A percentile compares a stretch with the other conserved stretches of the same genome.
Evolutionary conservation across 768 basidiomycete genomes (phyloP).

Genomic region (Rossbeevera mucosa): DNA sequence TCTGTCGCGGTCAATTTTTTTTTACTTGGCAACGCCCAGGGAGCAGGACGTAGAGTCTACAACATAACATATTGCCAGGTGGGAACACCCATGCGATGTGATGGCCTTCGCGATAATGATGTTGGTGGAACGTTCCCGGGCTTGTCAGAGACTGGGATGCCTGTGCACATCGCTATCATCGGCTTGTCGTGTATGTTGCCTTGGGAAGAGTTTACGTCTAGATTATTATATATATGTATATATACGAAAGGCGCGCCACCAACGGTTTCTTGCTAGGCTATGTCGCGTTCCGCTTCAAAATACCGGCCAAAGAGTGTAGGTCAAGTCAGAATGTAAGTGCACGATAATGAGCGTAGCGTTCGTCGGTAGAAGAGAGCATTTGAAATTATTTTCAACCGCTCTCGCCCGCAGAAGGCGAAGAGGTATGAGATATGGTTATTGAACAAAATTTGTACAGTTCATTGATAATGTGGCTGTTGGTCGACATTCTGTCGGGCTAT

Average conservation of each 20-base stretch:
- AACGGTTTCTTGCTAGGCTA: neutral
- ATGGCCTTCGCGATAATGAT: neutral
- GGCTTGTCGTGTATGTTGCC: too few relatives aligned
- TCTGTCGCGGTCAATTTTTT: neutral
- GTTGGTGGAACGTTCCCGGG: neutral
- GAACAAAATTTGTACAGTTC: neutral
- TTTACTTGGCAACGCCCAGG: neutral
- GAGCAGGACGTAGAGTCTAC: neutral
- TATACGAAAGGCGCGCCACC: too few relatives aligned
- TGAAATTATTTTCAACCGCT: neutral
- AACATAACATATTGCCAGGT: neutral
- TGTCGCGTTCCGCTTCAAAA: neutral
- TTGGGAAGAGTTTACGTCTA: too few relatives aligned
- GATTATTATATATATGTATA: too few relatives aligned
- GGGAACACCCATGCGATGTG: neutral
- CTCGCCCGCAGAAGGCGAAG: neutral
- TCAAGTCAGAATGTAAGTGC: neutral
- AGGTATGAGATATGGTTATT: neutral
- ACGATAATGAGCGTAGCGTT: too few relatives aligned
- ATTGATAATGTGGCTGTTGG: neutral
- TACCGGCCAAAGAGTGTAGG: neutral
- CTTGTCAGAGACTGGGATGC: neutral
- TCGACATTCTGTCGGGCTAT: neutral
- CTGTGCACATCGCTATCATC: too few relatives aligned
- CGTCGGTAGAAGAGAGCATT: too few relatives aligned